Conservation (phyloP, 2,329 filamentous ascomycete species). For the Aspergillus pseudoterreus region DNA sequence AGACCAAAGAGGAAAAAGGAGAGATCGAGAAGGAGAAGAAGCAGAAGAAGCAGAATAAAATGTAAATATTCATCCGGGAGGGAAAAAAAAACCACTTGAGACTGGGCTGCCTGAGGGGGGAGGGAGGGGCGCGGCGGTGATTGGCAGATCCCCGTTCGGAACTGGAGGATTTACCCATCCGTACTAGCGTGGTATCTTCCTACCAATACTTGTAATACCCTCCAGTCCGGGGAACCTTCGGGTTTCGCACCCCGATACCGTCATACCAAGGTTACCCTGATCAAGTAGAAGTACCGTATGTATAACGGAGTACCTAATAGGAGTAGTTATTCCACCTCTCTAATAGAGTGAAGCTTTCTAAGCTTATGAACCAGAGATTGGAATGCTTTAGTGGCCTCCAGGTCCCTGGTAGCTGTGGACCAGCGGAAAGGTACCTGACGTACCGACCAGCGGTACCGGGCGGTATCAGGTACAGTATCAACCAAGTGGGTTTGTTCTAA, state of each 20-base stretch:
- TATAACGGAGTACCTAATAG: too few relatives aligned
- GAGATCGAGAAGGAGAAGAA: slow-evolving; percentile 14
- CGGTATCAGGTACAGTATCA: slow-evolving; percentile 18
- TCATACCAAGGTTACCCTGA: too few relatives aligned
- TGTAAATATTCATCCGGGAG: slow-evolving; percentile 6
- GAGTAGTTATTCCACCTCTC: too few relatives aligned
- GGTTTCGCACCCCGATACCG: too few relatives aligned
- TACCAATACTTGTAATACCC: background rate
- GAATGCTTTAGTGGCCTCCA: background rate
- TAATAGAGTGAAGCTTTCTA: too few relatives aligned
- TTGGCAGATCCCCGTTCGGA: slow-evolving; percentile 21
- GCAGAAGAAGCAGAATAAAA: slow-evolving; percentile 16
- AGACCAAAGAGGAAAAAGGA: slow-evolving; percentile 15
- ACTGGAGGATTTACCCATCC: slow-evolving; percentile 12
- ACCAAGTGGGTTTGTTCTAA: slow-evolving; percentile 16
- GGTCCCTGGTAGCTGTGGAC: background rate
- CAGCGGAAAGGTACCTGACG: background rate
- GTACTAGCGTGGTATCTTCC: background rate
- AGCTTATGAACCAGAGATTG: too few relatives aligned
- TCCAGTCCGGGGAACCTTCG: background rate
- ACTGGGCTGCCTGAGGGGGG: slow-evolving; percentile 7
- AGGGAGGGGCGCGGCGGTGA: slow-evolving; percentile 16
- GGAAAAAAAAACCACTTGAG: slow-evolving; percentile 7
- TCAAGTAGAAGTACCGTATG: too few relatives aligned
- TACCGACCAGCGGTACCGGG: slow-evolving; percentile 1